Percentiles rank a stretch among this genome's conserved stretches.
Conservation (phyloP, 164 flowering plant genomes). For the Aristolochia californica region DNA sequence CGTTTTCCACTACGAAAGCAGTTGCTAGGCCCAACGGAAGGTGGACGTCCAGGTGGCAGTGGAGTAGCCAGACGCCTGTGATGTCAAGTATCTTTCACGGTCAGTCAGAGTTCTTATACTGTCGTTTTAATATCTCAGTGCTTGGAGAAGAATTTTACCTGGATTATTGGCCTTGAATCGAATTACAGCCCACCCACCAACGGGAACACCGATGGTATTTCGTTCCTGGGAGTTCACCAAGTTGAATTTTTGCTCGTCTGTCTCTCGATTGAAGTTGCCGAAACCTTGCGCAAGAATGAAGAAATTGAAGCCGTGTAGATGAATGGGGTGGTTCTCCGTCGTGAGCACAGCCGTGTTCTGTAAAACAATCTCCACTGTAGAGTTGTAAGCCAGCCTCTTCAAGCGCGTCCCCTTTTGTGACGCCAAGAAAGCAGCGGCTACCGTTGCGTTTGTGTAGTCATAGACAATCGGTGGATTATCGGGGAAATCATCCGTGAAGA, state of each 20-base stretch:
- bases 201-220: constrained; percentile 70
- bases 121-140: not conserved
- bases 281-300: constrained; percentile 67
- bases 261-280: constrained; percentile 40
- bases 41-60: constrained; percentile 74
- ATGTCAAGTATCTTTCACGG: not conserved
- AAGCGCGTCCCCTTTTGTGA: constrained; percentile 35
- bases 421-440: constrained; percentile 7
- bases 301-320: constrained; percentile 63
- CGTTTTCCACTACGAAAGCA: constrained; percentile 56
- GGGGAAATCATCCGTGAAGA: constrained; percentile 58
- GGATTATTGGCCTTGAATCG: constrained; percentile 68
- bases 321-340: constrained; percentile 63
- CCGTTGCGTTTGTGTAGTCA: constrained; percentile 39
- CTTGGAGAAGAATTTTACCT: constrained; percentile 19
- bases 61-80: constrained; percentile 69
- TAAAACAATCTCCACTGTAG: constrained; percentile 58
- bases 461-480: constrained; percentile 33
- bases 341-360: constrained; percentile 57
- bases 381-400: constrained; percentile 39
- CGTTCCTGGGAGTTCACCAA: constrained; percentile 49
- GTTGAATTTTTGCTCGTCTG: constrained; percentile 35
- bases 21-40: constrained; percentile 55
- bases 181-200: constrained; percentile 80
- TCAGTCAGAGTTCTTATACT: not conserved